Conservation (phyloP, 805 yeast species). For the Citeromyces matritensis region DNA sequence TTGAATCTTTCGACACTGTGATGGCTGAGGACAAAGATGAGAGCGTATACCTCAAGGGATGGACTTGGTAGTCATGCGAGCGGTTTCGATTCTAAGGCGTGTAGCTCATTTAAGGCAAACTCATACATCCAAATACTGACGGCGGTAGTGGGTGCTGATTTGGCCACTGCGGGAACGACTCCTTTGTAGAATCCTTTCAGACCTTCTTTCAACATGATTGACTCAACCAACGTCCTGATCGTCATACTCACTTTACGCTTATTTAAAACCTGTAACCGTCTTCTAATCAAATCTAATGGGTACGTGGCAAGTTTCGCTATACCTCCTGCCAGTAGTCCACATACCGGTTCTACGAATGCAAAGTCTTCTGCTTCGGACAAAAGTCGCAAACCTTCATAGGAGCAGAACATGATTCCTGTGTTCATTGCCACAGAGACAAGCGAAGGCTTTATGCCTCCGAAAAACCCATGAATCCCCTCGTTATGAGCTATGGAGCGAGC, state of each 20-base stretch:
- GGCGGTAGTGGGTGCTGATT: constrained; percentile 64
- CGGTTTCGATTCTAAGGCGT: not conserved
- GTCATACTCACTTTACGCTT: constrained; percentile 7
- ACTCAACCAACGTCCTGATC: constrained; percentile 10
- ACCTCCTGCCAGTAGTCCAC: constrained; percentile 69
- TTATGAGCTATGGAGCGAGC: constrained; percentile 14
- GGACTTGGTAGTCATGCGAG: constrained; percentile 3
- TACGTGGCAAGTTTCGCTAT: constrained; percentile 60
- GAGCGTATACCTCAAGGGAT: constrained; percentile 2
- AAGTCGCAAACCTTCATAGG: constrained; percentile 30
- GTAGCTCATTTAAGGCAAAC: constrained; percentile 8
- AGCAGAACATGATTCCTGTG: constrained; percentile 63
- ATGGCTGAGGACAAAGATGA: constrained; percentile 12
- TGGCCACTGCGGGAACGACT: constrained; percentile 49
- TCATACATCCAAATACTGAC: constrained; percentile 18
- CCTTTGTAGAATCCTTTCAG: constrained; percentile 62
- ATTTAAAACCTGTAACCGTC: constrained; percentile 51
- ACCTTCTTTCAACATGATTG: constrained; percentile 44
- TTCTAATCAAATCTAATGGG: constrained; percentile 76
- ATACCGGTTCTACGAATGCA: constrained; percentile 32
- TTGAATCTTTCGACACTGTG: constrained; percentile 31
- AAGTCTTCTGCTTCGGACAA: constrained; percentile 11
- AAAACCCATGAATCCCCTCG: constrained; percentile 29
- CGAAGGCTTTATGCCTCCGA: constrained; percentile 32
- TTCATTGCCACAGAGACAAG: constrained; percentile 51